These are phyloP conservation scores for Penicillium argentinense DNA, from an alignment of 495 filamentous ascomycete genomes.

Conservation along the genomic window DNA sequence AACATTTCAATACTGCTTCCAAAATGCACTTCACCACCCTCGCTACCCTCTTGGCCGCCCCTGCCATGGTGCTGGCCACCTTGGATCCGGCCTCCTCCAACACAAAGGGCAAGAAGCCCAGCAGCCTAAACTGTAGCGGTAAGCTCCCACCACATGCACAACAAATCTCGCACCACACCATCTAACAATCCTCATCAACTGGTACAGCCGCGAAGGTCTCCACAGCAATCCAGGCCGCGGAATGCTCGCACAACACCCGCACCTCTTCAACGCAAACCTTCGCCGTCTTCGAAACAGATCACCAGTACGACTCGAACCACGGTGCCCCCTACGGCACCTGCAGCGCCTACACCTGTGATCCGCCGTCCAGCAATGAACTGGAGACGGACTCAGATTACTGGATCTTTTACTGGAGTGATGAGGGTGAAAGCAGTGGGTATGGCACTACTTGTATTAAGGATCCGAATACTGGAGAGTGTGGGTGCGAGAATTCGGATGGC, in stretches of 20 bases:
- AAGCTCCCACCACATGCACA: neutral
- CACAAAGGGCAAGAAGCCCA: conserved; percentile 33
- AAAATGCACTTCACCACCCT: conserved; percentile 23
- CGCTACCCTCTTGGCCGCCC: conserved; percentile 11
- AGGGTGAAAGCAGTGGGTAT: conserved; percentile 24
- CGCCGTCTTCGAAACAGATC: conserved; percentile 36
- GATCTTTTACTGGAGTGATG: conserved; percentile 37
- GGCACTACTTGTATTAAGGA: conserved; percentile 36
- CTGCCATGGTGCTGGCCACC: conserved; percentile 22
- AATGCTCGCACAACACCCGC: conserved; percentile 41
- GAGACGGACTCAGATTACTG: conserved; percentile 31
- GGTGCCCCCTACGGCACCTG: conserved; percentile 40
- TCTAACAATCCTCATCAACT: neutral
- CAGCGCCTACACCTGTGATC: conserved; percentile 35
- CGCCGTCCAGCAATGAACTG: conserved; percentile 22
- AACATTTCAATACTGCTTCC: neutral
- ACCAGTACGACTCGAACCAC: conserved; percentile 31
- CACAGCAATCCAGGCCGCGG: conserved; percentile 38
- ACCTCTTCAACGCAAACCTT: conserved; percentile 36
- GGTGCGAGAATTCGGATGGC: conserved; percentile 40
- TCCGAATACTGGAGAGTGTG: conserved; percentile 34
- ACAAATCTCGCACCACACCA: neutral
- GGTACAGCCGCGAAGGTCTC: conserved; percentile 36
- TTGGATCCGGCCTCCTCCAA: conserved; percentile 29
- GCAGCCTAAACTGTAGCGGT: conserved; percentile 24